These are phyloP conservation scores for Piper betle DNA, from an alignment of 164 flowering plant genomes.

Conservation along the genomic window DNA sequence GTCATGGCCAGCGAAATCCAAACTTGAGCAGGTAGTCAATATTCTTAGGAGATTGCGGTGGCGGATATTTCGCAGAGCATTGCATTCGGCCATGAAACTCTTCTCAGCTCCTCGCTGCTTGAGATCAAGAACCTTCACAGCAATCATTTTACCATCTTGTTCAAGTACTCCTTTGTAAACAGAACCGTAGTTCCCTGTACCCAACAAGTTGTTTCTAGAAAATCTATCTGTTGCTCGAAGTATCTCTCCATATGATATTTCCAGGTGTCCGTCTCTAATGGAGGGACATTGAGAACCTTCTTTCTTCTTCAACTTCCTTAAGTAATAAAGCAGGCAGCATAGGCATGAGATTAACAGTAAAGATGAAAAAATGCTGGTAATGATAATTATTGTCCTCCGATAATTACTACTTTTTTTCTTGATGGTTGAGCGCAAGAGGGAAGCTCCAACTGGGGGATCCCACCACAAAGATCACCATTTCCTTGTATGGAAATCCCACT, in stretches of 20 bases:
- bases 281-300: too few relatives aligned
- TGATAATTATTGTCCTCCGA: too few relatives aligned
- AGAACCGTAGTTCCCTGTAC: too few relatives aligned
- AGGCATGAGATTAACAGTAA: not conserved
- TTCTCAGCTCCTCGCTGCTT: slow-evolving; percentile 15
- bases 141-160: not conserved
- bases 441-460: slow-evolving; percentile 12
- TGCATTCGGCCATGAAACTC: slow-evolving; percentile 23
- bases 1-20: slow-evolving; percentile 17
- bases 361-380: too few relatives aligned
- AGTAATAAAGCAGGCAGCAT: too few relatives aligned
- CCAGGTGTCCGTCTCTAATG: too few relatives aligned
- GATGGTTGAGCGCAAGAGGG: slow-evolving; percentile 5
- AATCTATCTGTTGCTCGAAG: slow-evolving; percentile 2
- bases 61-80: slow-evolving; percentile 14
- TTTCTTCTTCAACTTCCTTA: too few relatives aligned
- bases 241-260: slow-evolving; percentile 1
- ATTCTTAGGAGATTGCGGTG: slow-evolving; percentile 27
- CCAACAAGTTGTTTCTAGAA: not conserved
- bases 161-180: slow-evolving; percentile 2
- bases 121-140: slow-evolving; percentile 12
- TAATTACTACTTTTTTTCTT: not conserved
- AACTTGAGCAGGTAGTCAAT: slow-evolving; percentile 16
- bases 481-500: too few relatives aligned
- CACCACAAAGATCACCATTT: slow-evolving; percentile 6